Evolutionary conservation across 2,329 filamentous ascomycete genomes (phyloP).

Genomic region (Exophiala dermatitidis): DNA sequence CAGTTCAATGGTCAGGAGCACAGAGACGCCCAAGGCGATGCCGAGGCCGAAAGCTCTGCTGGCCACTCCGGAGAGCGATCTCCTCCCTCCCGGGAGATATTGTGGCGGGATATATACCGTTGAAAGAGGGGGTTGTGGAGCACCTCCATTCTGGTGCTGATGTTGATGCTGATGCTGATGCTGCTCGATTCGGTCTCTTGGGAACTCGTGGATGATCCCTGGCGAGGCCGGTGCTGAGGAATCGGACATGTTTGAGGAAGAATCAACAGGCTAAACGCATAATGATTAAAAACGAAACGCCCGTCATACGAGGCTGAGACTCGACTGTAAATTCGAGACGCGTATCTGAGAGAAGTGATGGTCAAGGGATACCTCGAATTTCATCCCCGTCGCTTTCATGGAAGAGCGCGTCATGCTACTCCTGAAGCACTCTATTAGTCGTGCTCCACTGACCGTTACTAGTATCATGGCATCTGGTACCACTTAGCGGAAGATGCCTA

Average conservation of each 20-base stretch:
- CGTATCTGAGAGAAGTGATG: too few species aligned
- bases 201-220: constrained; percentile 22
- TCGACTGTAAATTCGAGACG: too few species aligned
- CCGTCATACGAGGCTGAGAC: too few species aligned
- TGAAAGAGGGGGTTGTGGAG: neutral
- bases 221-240: constrained; percentile 14
- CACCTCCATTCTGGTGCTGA: constrained; percentile 10
- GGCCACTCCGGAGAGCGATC: constrained; percentile 41
- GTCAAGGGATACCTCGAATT: too few species aligned
- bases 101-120: constrained; percentile 19
- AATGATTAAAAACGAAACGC: neutral
- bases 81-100: constrained; percentile 30
- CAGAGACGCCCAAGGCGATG: constrained; percentile 34
- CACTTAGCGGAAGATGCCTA: too few species aligned
- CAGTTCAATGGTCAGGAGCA: constrained; percentile 29
- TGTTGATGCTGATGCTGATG: neutral
- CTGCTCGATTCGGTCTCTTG: constrained; percentile 9
- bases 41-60: constrained; percentile 41
- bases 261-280: neutral
- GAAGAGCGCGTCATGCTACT: too few species aligned
- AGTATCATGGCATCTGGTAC: too few species aligned
- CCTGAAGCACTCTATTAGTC: too few species aligned
- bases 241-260: constrained; percentile 13
- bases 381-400: too few species aligned
- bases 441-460: too few species aligned